phyloP scores from a whole-genome alignment of 345 rosid genomes.

The Citrus maxima region DNA sequence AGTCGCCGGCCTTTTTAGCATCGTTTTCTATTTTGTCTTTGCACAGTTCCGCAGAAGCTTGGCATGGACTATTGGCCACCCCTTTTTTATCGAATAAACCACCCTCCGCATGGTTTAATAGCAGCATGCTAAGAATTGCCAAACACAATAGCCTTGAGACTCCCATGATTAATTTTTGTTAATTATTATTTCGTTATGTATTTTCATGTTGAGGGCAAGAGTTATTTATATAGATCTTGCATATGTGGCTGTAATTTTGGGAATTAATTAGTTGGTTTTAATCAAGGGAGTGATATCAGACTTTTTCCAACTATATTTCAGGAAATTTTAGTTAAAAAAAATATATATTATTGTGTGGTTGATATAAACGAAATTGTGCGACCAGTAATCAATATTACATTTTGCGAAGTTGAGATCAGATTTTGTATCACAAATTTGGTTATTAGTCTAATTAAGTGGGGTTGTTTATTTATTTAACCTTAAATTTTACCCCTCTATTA shows the following conservation, averaged over 20 bases:
- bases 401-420: too few relatives aligned
- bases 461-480: too few relatives aligned
- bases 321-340: too few relatives aligned
- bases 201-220: not conserved
- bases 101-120: not conserved
- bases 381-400: too few relatives aligned
- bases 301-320: not conserved
- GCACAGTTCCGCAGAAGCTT: not conserved
- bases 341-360: too few relatives aligned
- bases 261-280: not conserved
- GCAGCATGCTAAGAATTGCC: not conserved
- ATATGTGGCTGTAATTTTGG: not conserved
- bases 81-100: not conserved
- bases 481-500: too few relatives aligned
- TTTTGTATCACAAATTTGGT: too few relatives aligned
- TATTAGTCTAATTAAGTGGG: too few relatives aligned
- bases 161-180: not conserved
- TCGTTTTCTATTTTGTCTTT: not conserved
- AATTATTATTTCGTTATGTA: not conserved
- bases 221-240: not conserved
- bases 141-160: not conserved
- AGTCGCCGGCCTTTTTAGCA: not conserved
- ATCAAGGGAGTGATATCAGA: not conserved
- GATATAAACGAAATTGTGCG: too few relatives aligned
- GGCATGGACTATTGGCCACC: not conserved